phyloP scores from a whole-genome alignment of 2,329 filamentous ascomycete species.

The Xylaria sp. region DNA sequence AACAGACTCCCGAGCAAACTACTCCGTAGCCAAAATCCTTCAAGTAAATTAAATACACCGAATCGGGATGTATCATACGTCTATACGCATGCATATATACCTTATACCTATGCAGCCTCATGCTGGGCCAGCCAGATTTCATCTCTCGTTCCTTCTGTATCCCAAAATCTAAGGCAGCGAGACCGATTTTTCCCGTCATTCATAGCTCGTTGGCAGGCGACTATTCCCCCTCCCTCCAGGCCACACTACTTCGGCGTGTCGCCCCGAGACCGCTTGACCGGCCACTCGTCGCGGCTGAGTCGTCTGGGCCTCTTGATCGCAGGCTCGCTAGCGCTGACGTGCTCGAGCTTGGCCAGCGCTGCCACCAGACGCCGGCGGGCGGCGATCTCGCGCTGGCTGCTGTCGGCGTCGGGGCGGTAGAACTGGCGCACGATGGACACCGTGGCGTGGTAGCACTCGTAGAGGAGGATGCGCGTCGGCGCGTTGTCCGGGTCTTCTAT shows the following conservation, averaged over 20 bases:
- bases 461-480: slow-evolving; percentile 57
- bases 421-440: slow-evolving; percentile 60
- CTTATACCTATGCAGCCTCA: background rate
- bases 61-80: background rate
- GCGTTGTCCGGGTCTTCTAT: slow-evolving; percentile 53
- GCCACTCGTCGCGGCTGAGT: slow-evolving; percentile 49
- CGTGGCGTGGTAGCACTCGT: slow-evolving; percentile 63
- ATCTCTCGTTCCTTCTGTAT: background rate
- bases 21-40: background rate
- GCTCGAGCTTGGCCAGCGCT: slow-evolving; percentile 53
- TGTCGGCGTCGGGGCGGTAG: slow-evolving; percentile 55
- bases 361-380: slow-evolving; percentile 57
- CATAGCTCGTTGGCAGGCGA: too few species aligned
- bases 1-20: background rate
- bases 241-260: slow-evolving; percentile 20
- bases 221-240: too few species aligned
- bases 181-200: too few species aligned
- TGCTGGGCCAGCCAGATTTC: background rate
- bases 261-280: slow-evolving; percentile 51
- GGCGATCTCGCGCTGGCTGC: slow-evolving; percentile 56
- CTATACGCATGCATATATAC: slow-evolving; percentile 2
- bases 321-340: slow-evolving; percentile 45
- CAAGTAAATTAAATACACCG: slow-evolving; percentile 4
- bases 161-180: background rate
- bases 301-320: slow-evolving; percentile 43